Evolutionary conservation across 2,329 filamentous ascomycete genomes (phyloP), one percentile per base, ranked within the genome.

Genomic region (Verticillium isaacii): DNA sequence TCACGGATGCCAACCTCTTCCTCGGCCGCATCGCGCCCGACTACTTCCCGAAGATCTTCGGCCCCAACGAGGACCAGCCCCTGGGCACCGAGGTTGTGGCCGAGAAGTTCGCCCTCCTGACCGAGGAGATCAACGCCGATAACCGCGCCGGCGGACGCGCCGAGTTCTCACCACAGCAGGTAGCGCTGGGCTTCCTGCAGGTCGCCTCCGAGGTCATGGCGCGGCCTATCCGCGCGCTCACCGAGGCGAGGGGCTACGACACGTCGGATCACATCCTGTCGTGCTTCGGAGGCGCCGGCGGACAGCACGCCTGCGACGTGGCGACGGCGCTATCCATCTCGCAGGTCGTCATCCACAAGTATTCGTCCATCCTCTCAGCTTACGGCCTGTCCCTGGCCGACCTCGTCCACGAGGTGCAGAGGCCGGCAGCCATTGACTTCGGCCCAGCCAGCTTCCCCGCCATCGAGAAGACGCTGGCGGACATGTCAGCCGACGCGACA

Each of bases 21-120:
- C 82, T 91, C 1, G 88, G 89, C 1, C 79, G 89, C 39, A 73
- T 76, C 45, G 68, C 74, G 41, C 78, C 89, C 0, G 85, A 89
- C 59, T 90, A 88, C 71, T 91, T 91, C 67, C 89, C 88, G 0
- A 88, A 88, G 66, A 90, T 91, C 62, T 91, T 91, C 58, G 89
- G 88, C 15, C 85, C 86, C 66, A 85, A 87, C 57, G 88, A 90
- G 70, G 80, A 90, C 57, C 79, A 87, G 68, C 67, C 78, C 0
- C 69, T 83, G 15, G 80, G 80, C 55, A 68, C 71, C 2, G 78
- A 79, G 8, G 71, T 77, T 15, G 73, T 74, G 5, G 70, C 68
- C n/a, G 62, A 70, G 58, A 77, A 76, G 34, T 80, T 82, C 56
- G 63, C 72, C 7, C 72, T 78, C 32, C 66, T 83, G 50, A 76